phyloP scores from a whole-genome alignment of 2,329 filamentous ascomycete species.

The Fusarium coicis region DNA sequence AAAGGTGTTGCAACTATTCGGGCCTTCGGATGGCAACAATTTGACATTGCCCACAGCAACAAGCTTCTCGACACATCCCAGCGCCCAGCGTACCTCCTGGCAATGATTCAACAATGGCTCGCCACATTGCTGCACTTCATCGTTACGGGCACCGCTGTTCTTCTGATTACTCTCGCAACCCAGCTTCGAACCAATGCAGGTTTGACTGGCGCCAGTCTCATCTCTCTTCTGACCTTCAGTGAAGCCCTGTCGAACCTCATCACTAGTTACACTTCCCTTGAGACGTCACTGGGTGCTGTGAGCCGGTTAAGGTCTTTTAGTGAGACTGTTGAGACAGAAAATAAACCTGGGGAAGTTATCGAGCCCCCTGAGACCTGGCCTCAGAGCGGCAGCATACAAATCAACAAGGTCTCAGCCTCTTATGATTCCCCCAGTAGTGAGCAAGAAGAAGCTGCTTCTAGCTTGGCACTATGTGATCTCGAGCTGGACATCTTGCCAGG shows the following conservation, averaged over 20 bases:
- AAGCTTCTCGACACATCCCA: slow-evolving; percentile 65
- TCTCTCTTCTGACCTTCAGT: slow-evolving; percentile 51
- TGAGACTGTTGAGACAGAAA: slow-evolving; percentile 40
- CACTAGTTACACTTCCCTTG: slow-evolving; percentile 35
- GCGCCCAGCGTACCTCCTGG: slow-evolving; percentile 66
- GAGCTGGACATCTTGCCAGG: slow-evolving; percentile 45
- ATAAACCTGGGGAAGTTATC: slow-evolving; percentile 32
- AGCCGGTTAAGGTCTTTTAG: slow-evolving; percentile 39
- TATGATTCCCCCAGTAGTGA: slow-evolving; percentile 38
- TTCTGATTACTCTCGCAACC: slow-evolving; percentile 60
- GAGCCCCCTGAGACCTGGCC: slow-evolving; percentile 47
- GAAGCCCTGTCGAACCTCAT: slow-evolving; percentile 36
- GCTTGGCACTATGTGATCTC: slow-evolving; percentile 43
- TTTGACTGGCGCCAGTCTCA: slow-evolving; percentile 53
- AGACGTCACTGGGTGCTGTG: slow-evolving; percentile 40
- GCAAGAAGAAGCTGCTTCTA: neutral
- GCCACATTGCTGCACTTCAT: slow-evolving; percentile 61
- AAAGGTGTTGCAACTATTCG: slow-evolving; percentile 66
- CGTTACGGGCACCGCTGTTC: slow-evolving; percentile 59
- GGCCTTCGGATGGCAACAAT: slow-evolving; percentile 62
- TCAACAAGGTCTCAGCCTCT: slow-evolving; percentile 48
- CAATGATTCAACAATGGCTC: slow-evolving; percentile 69
- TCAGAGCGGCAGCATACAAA: slow-evolving; percentile 42
- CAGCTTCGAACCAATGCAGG: slow-evolving; percentile 51
- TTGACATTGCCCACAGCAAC: slow-evolving; percentile 54